Evolutionary conservation across 345 rosid genomes (phyloP).

Genomic region (Pugionium cornutum): DNA sequence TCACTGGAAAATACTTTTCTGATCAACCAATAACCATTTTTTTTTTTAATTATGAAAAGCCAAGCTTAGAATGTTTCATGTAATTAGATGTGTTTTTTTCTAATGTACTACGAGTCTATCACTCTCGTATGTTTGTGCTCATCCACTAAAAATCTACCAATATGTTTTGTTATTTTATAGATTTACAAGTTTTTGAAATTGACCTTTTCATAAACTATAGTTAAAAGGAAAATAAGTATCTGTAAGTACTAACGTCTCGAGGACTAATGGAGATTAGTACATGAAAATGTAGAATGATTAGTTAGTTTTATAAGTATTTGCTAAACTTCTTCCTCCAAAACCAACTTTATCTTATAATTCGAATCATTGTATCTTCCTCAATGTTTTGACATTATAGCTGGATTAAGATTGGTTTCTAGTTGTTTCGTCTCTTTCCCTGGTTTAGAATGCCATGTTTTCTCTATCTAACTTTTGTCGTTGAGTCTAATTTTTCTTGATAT

Average conservation of each 20-base stretch:
- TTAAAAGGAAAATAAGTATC: background rate
- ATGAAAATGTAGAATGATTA: constrained; percentile 11
- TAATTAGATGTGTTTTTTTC: constrained; percentile 16
- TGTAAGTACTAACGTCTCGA: constrained; percentile 7
- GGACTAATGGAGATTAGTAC: constrained; percentile 17
- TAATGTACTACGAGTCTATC: constrained; percentile 8
- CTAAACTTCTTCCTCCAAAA: constrained; percentile 10
- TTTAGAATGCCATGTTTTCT: constrained; percentile 29
- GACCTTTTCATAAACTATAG: constrained; percentile 30
- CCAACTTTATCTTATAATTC: constrained; percentile 6
- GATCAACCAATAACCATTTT: background rate
- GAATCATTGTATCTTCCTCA: constrained; percentile 14
- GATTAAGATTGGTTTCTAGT: constrained; percentile 30
- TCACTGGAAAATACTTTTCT: background rate
- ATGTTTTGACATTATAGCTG: constrained; percentile 25
- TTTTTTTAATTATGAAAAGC: background rate
- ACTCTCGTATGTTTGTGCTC: constrained; percentile 14
- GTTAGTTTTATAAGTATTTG: constrained; percentile 15
- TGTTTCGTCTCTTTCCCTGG: constrained; percentile 32
- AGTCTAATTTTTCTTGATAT: constrained; percentile 41
- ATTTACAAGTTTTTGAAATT: constrained; percentile 26
- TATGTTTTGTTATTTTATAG: constrained; percentile 6
- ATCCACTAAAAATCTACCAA: constrained; percentile 16
- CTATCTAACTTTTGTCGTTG: constrained; percentile 15
- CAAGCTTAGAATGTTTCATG: constrained; percentile 8